Percentiles rank a stretch among this genome's conserved stretches.
Evolutionary conservation across 2,329 filamentous ascomycete genomes (phyloP).

Genomic region (Colletotrichum siamense): DNA sequence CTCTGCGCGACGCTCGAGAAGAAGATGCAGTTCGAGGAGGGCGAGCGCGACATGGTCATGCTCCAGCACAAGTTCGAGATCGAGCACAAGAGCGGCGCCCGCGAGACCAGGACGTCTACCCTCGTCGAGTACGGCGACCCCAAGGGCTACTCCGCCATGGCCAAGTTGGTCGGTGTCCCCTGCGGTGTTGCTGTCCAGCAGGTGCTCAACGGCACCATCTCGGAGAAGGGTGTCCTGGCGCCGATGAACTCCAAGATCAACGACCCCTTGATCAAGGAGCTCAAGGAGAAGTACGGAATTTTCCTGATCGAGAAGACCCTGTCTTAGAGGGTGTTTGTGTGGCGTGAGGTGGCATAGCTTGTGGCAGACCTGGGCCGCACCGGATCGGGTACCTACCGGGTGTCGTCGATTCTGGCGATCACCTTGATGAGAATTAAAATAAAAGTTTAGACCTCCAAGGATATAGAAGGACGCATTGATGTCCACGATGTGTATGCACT

Average conservation of each 20-base stretch:
- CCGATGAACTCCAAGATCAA: slow-evolving; percentile 77
- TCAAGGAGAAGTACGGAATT: slow-evolving; percentile 80
- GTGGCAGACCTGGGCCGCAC: not conserved
- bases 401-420: not conserved
- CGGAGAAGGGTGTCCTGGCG: slow-evolving; percentile 76
- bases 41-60: slow-evolving; percentile 84
- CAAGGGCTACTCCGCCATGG: slow-evolving; percentile 83
- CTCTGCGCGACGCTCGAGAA: slow-evolving; percentile 86
- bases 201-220: slow-evolving; percentile 77
- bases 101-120: slow-evolving; percentile 80
- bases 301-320: slow-evolving; percentile 73
- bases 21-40: slow-evolving; percentile 88
- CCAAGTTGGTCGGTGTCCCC: slow-evolving; percentile 79
- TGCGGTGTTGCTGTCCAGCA: slow-evolving; percentile 68
- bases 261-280: slow-evolving; percentile 75
- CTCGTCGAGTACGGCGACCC: slow-evolving; percentile 84
- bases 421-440: not conserved
- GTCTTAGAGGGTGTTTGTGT: slow-evolving; percentile 30
- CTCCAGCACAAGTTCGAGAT: slow-evolving; percentile 86
- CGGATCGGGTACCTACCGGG: not conserved
- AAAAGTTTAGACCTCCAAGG: not conserved
- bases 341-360: not conserved
- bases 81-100: slow-evolving; percentile 79
- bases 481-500: not conserved
- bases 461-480: not conserved